A percentile compares a stretch with the other conserved stretches of the same genome.
phyloP scores from a whole-genome alignment of 2,329 filamentous ascomycete species.

The Cercospora zeina region DNA sequence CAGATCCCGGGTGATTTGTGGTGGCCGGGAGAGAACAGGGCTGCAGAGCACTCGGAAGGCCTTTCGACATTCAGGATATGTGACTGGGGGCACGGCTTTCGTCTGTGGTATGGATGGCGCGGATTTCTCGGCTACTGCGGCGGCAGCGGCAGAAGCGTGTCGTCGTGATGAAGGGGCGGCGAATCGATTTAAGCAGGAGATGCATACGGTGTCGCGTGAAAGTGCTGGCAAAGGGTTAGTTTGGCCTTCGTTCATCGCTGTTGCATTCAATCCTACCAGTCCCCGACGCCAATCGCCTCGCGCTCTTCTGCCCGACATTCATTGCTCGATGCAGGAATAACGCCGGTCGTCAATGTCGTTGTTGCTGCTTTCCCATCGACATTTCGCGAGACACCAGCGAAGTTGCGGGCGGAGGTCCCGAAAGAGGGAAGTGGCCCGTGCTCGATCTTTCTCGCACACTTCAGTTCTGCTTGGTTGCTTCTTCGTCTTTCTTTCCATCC shows the following conservation, averaged over 20 bases:
- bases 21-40: slow-evolving; percentile 83
- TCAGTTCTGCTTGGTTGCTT: slow-evolving; percentile 19
- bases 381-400: slow-evolving; percentile 7
- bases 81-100: slow-evolving; percentile 39
- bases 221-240: slow-evolving; percentile 34
- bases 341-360: slow-evolving; percentile 13
- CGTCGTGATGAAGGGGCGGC: slow-evolving; percentile 39
- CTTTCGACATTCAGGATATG: slow-evolving; percentile 50
- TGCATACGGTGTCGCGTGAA: slow-evolving; percentile 48
- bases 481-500: slow-evolving; percentile 41
- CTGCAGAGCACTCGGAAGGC: slow-evolving; percentile 58
- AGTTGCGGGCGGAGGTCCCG: slow-evolving; percentile 7
- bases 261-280: slow-evolving; percentile 41
- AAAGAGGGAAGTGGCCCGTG: slow-evolving; percentile 3
- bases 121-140: slow-evolving; percentile 37
- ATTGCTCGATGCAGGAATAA: slow-evolving; percentile 33
- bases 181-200: slow-evolving; percentile 48
- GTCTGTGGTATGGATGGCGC: slow-evolving; percentile 35
- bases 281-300: slow-evolving; percentile 46
- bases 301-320: slow-evolving; percentile 49
- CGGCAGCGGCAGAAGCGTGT: slow-evolving; percentile 42
- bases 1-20: slow-evolving; percentile 78
- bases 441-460: slow-evolving; percentile 1
- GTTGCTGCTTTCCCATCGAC: slow-evolving; percentile 1
- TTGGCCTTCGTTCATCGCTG: background rate